Evolutionary conservation across 2,329 filamentous ascomycete genomes (phyloP).

Genomic region (Lasiodiplodia sp.): DNA sequence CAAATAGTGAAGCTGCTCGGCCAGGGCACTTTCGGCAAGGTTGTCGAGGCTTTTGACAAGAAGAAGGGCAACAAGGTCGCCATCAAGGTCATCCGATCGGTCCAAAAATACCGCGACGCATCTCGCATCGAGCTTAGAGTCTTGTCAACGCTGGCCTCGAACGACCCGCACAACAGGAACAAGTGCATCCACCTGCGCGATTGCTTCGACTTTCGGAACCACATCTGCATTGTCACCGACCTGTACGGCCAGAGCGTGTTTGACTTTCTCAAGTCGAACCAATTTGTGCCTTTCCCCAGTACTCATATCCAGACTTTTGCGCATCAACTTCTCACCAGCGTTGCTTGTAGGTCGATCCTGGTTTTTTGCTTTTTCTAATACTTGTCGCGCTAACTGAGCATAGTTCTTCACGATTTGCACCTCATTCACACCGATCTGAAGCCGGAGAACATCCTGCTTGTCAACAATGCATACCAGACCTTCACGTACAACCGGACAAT

Average conservation of each 20-base stretch:
- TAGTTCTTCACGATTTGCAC: slow-evolving; percentile 94
- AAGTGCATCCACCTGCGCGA: slow-evolving; percentile 96
- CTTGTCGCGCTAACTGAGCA: slow-evolving; percentile 37
- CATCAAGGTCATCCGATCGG: slow-evolving; percentile 97
- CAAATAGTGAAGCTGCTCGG: slow-evolving; percentile 88
- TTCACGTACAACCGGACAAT: slow-evolving; percentile 74
- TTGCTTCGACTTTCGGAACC: slow-evolving; percentile 95
- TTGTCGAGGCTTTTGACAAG: slow-evolving; percentile 88
- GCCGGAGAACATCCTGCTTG: slow-evolving; percentile 72
- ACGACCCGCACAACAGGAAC: slow-evolving; percentile 91
- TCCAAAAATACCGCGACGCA: slow-evolving; percentile 97
- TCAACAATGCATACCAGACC: slow-evolving; percentile 70
- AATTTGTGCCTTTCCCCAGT: slow-evolving; percentile 96
- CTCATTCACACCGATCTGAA: slow-evolving; percentile 89
- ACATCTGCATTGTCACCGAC: slow-evolving; percentile 87
- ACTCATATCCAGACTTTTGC: slow-evolving; percentile 98
- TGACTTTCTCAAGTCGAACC: slow-evolving; percentile 95
- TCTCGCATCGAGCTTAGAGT: slow-evolving; percentile 94
- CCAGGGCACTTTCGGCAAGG: slow-evolving; percentile 97
- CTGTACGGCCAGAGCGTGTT: slow-evolving; percentile 94
- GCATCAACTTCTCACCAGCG: slow-evolving; percentile 94
- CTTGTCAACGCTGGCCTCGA: slow-evolving; percentile 87
- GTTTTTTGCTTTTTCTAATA: slow-evolving; percentile 16
- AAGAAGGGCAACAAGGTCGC: slow-evolving; percentile 82
- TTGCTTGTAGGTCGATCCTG: slow-evolving; percentile 77